Evolutionary conservation across 176 grass and related monocot genomes (phyloP).

Genomic region (Oryza officinalis): DNA sequence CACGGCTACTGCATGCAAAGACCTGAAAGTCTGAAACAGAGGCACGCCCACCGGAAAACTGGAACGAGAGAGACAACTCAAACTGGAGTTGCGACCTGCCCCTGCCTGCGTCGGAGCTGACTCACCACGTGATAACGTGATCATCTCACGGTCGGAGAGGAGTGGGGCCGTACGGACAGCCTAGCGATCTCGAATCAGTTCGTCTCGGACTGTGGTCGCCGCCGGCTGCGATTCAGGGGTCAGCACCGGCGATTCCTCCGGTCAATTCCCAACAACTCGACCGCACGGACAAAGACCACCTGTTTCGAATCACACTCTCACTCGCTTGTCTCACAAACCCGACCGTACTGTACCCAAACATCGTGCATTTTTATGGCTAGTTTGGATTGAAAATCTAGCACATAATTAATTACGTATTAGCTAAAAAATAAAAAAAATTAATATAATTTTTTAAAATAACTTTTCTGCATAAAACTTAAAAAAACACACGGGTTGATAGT

Average conservation of each 20-base stretch:
- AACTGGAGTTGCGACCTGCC: too few species aligned
- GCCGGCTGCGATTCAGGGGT: not conserved
- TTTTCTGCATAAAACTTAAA: too few species aligned
- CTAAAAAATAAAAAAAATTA: too few species aligned
- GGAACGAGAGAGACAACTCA: too few species aligned
- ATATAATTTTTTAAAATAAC: too few species aligned
- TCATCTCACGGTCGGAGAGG: not conserved
- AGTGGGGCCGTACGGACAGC: not conserved
- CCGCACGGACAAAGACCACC: not conserved
- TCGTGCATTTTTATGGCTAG: too few species aligned
- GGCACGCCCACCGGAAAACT: not conserved
- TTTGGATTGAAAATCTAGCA: too few species aligned
- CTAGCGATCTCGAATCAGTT: not conserved
- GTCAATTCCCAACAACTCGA: not conserved
- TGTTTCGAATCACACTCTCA: not conserved
- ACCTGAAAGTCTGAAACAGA: not conserved
- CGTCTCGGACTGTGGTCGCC: not conserved
- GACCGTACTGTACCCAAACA: too few species aligned
- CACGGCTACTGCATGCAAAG: too few species aligned
- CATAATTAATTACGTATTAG: too few species aligned
- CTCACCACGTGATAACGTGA: conserved; percentile 2
- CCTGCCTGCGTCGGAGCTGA: conserved; percentile 16
- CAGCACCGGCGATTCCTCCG: not conserved
- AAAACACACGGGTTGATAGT: too few species aligned
- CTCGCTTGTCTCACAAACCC: too few species aligned